Conservation (phyloP, 179 eudicot species). For the Patellifolia procumbens region DNA sequence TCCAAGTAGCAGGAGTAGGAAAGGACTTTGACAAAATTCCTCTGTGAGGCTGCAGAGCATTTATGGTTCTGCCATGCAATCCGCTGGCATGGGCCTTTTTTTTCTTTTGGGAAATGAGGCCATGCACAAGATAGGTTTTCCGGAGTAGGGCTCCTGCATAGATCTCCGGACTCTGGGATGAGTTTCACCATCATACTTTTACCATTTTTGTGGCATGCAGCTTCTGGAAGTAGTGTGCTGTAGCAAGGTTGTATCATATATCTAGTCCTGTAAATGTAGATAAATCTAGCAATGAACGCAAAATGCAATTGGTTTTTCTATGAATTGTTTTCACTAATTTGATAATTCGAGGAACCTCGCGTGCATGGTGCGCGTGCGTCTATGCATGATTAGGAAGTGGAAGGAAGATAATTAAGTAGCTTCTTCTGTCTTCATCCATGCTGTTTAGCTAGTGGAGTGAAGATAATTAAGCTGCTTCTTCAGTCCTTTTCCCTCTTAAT, state of each 20-base stretch:
- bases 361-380: too few species aligned
- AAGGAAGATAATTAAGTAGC: too few species aligned
- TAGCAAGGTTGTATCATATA: constrained; percentile 23
- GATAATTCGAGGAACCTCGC: too few species aligned
- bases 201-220: constrained; percentile 7
- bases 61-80: not conserved
- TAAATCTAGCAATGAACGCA: constrained; percentile 25
- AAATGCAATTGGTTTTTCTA: constrained; percentile 21
- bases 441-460: too few species aligned
- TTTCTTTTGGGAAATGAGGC: not conserved
- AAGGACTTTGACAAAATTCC: constrained; percentile 34
- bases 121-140: constrained; percentile 11
- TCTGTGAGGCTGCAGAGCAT: not conserved
- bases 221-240: not conserved
- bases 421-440: too few species aligned
- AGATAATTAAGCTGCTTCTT: too few species aligned
- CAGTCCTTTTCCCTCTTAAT: too few species aligned
- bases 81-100: constrained; percentile 2
- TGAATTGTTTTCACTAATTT: not conserved
- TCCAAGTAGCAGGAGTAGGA: constrained; percentile 57
- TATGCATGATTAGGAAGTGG: too few species aligned
- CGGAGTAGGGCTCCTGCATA: not conserved
- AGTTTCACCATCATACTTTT: constrained; percentile 10
- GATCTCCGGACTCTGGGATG: not conserved
- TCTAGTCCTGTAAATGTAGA: constrained; percentile 25